phyloP scores from a whole-genome alignment of 75 land plant genomes.

The Adiantum capillusveneris region DNA sequence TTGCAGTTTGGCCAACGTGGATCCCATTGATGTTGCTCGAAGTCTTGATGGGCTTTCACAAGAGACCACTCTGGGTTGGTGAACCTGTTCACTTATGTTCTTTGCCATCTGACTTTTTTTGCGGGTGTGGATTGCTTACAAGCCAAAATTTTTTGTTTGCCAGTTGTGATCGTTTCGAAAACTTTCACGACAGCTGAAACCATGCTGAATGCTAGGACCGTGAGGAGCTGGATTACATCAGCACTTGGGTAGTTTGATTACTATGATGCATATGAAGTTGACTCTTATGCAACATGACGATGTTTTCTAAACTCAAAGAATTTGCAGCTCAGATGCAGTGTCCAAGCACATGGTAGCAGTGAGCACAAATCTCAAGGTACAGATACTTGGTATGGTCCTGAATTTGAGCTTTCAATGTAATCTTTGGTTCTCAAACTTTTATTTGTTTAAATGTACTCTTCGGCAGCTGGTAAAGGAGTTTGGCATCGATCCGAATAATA shows the following conservation, averaged over 20 bases:
- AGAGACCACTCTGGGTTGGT: slow-evolving; percentile 84
- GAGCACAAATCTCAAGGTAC: slow-evolving; percentile 82
- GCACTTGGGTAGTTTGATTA: slow-evolving; percentile 68
- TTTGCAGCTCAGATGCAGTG: slow-evolving; percentile 61
- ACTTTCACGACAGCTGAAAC: slow-evolving; percentile 98
- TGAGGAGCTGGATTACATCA: slow-evolving; percentile 80
- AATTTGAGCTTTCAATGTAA: neutral
- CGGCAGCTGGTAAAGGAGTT: slow-evolving; percentile 92
- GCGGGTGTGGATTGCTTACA: too few relatives aligned
- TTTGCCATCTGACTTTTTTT: neutral
- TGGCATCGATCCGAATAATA: slow-evolving; percentile 92
- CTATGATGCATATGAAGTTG: too few relatives aligned
- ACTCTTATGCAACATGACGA: too few relatives aligned
- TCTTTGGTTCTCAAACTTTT: slow-evolving; percentile 1
- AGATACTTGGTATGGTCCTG: too few relatives aligned
- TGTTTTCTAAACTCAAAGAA: too few relatives aligned
- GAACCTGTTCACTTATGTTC: neutral
- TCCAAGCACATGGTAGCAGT: slow-evolving; percentile 99
- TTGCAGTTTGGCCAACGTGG: slow-evolving; percentile 92
- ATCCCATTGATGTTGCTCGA: slow-evolving; percentile 87
- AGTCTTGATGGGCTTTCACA: slow-evolving; percentile 67
- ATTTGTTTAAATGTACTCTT: neutral
- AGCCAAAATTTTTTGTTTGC: too few relatives aligned
- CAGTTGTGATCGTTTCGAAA: slow-evolving; percentile 97
- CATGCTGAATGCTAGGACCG: slow-evolving; percentile 91